These are phyloP conservation scores for Obba rivulosa DNA, from an alignment of 768 basidiomycete genomes.

Conservation along the genomic window DNA sequence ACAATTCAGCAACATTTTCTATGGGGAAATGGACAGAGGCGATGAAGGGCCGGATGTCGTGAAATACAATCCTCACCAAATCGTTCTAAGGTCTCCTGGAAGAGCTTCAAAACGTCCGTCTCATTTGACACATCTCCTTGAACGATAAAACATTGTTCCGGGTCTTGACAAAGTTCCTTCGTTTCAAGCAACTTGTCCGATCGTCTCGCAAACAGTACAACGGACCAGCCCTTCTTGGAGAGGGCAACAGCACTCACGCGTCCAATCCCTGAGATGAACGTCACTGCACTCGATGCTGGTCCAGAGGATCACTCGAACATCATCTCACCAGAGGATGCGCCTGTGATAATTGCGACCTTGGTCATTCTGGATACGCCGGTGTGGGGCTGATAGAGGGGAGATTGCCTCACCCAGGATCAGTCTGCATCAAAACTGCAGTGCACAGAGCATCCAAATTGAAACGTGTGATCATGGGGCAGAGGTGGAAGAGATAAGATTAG, in stretches of 20 bases:
- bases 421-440: too few relatives aligned
- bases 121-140: conserved; percentile 64
- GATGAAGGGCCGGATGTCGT: too few relatives aligned
- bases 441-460: too few relatives aligned
- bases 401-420: too few relatives aligned
- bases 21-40: too few relatives aligned
- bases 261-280: conserved; percentile 47
- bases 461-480: too few relatives aligned
- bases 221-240: conserved; percentile 60
- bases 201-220: conserved; percentile 62
- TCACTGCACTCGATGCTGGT: too few relatives aligned
- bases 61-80: too few relatives aligned
- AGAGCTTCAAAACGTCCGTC: conserved; percentile 55
- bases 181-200: conserved; percentile 55
- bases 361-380: too few relatives aligned
- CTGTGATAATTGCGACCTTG: conserved; percentile 78
- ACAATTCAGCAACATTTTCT: too few relatives aligned
- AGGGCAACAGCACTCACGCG: conserved; percentile 62
- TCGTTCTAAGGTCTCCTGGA: conserved; percentile 43
- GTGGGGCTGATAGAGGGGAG: too few relatives aligned
- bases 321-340: conserved; percentile 64
- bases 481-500: too few relatives aligned
- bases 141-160: conserved; percentile 36
- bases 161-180: conserved; percentile 33
- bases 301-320: background rate